Evolutionary conservation across 2,329 filamentous ascomycete species (phyloP).

Genomic region (Cytospora piceicola): DNA sequence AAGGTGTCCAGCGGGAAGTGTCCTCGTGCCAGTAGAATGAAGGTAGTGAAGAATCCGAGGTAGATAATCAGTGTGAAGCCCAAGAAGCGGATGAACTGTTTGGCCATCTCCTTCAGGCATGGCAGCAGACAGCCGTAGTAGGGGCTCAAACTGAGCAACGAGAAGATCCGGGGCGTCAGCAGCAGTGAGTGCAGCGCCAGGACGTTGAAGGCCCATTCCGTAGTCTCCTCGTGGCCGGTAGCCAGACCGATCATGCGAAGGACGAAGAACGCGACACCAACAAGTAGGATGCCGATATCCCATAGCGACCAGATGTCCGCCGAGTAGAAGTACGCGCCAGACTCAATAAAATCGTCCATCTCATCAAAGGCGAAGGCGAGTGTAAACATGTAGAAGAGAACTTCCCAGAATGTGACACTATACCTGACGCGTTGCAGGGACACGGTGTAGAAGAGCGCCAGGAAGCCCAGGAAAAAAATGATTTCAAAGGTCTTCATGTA

Average conservation of each 20-base stretch:
- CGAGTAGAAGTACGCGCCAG: slow-evolving; percentile 24
- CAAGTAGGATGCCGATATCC: slow-evolving; percentile 22
- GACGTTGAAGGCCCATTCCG: slow-evolving; percentile 25
- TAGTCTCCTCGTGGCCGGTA: slow-evolving; percentile 5
- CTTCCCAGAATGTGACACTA: slow-evolving; percentile 13
- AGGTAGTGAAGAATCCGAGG: slow-evolving; percentile 25
- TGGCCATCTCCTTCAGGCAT: slow-evolving; percentile 26
- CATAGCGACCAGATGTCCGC: slow-evolving; percentile 26
- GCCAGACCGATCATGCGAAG: slow-evolving; percentile 21
- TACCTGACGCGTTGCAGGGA: slow-evolving; percentile 18
- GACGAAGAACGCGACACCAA: slow-evolving; percentile 52
- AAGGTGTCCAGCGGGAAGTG: slow-evolving; percentile 19
- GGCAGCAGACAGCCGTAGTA: slow-evolving; percentile 24
- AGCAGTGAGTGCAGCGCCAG: slow-evolving; percentile 23
- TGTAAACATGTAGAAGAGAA: slow-evolving; percentile 18
- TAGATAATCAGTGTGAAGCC: slow-evolving; percentile 26
- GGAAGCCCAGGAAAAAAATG: slow-evolving; percentile 68
- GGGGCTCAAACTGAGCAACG: slow-evolving; percentile 20
- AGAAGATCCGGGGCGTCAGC: slow-evolving; percentile 22
- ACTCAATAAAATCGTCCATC: slow-evolving; percentile 24
- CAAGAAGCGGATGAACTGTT: slow-evolving; percentile 27
- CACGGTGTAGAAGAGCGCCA: slow-evolving; percentile 23
- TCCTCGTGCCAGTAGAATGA: slow-evolving; percentile 19
- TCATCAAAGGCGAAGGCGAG: slow-evolving; percentile 25
- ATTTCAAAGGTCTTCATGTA: slow-evolving; percentile 76